Conservation (phyloP, 768 basidiomycete genomes). For the Xerocomellus amylosporus region DNA sequence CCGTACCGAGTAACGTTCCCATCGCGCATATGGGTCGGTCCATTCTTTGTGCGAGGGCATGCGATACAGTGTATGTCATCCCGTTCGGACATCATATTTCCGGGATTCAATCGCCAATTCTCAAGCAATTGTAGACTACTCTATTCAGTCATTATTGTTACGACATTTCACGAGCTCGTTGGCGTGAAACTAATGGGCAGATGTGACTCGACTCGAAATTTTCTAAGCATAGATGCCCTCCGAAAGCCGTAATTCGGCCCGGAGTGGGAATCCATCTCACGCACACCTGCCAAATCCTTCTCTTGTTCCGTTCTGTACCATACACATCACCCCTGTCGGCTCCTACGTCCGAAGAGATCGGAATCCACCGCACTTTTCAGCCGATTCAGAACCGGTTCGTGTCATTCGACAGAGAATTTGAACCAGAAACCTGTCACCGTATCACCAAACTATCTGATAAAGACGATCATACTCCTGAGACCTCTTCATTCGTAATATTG, state of each 20-base stretch:
- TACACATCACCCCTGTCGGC: neutral
- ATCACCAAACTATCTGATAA: neutral
- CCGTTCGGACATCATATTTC: neutral
- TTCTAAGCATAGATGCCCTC: no score
- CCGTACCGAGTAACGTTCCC: neutral
- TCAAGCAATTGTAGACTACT: constrained; percentile 2
- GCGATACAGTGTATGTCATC: constrained; percentile 4
- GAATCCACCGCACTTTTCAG: neutral
- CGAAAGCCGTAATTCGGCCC: no score
- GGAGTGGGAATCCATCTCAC: neutral
- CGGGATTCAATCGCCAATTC: neutral
- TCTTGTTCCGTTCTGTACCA: neutral
- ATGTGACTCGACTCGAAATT: neutral
- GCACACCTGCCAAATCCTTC: neutral
- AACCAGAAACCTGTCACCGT: neutral
- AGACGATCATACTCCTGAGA: neutral
- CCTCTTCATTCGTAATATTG: neutral
- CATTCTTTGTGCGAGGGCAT: neutral
- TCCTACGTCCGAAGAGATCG: neutral
- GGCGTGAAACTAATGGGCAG: neutral
- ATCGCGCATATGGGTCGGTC: neutral
- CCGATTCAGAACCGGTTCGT: neutral
- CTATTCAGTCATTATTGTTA: neutral
- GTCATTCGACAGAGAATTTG: neutral
- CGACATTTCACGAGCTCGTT: neutral